These are phyloP conservation scores for Boechera retrofracta DNA, from an alignment of 345 rosid genomes.

Conservation along the genomic window DNA sequence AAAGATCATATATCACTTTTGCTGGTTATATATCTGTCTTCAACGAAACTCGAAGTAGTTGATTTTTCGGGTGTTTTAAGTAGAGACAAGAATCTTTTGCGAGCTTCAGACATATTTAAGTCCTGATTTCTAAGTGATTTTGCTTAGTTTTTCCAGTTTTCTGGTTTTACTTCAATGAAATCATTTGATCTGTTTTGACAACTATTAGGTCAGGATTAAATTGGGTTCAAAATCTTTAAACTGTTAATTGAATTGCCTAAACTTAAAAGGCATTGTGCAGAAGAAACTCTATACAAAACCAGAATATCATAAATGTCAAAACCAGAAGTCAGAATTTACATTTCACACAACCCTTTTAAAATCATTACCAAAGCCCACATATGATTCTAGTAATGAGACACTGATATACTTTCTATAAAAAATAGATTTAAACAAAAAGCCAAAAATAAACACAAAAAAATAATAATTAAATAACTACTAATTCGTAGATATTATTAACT, in stretches of 20 bases:
- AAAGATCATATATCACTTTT: slow-evolving; percentile 2
- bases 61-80: slow-evolving; percentile 17
- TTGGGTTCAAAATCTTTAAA: neutral
- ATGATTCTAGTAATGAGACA: slow-evolving; percentile 6
- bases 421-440: slow-evolving; percentile 10
- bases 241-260: neutral
- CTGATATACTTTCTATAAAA: slow-evolving; percentile 20
- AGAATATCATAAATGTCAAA: slow-evolving; percentile 30
- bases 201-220: neutral
- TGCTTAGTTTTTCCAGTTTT: slow-evolving; percentile 1
- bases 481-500: slow-evolving; percentile 11
- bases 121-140: slow-evolving; percentile 1
- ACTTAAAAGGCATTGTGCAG: neutral
- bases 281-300: slow-evolving; percentile 23
- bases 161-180: neutral
- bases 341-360: neutral
- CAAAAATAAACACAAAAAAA: slow-evolving; percentile 6
- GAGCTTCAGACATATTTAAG: slow-evolving; percentile 13
- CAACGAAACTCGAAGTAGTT: neutral
- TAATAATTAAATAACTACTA: slow-evolving; percentile 6
- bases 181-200: neutral
- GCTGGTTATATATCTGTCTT: slow-evolving; percentile 12
- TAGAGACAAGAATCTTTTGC: slow-evolving; percentile 27
- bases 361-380: slow-evolving; percentile 30
- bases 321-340: slow-evolving; percentile 37